Evolutionary conservation across 805 yeast species (phyloP).

Genomic region (Suhomyces canberraensis): DNA sequence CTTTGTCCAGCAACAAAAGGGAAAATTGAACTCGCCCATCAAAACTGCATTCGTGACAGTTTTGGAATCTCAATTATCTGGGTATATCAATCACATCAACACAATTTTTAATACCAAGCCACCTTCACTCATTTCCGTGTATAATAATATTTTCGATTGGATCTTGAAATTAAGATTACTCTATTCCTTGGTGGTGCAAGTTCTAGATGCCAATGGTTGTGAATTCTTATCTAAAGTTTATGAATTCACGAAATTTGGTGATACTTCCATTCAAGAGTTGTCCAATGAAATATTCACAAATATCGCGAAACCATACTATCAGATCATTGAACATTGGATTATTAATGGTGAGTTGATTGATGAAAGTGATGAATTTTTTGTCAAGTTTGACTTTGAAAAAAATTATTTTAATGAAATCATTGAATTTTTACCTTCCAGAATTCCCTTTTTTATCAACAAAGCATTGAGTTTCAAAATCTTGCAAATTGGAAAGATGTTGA

Average conservation of each 20-base stretch:
- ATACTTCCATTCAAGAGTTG: conserved; percentile 43
- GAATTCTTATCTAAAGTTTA: conserved; percentile 54
- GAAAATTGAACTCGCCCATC: conserved; percentile 45
- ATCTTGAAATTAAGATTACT: conserved; percentile 58
- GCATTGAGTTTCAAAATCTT: conserved; percentile 45
- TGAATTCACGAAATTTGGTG: conserved; percentile 60
- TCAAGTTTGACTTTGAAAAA: conserved; percentile 27
- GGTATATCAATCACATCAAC: conserved; percentile 38
- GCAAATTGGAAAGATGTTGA: conserved; percentile 69
- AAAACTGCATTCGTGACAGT: conserved; percentile 59
- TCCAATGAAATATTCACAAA: conserved; percentile 44
- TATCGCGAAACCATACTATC: conserved; percentile 57
- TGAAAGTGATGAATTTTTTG: conserved; percentile 62
- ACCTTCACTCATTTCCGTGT: conserved; percentile 32
- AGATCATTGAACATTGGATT: conserved; percentile 64
- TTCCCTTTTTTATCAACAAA: conserved; percentile 46
- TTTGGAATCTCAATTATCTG: conserved; percentile 36
- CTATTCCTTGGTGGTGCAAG: conserved; percentile 37
- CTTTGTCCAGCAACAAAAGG: conserved; percentile 24
- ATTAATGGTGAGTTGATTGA: conserved; percentile 59
- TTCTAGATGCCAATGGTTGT: conserved; percentile 38
- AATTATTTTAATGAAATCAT: conserved; percentile 35
- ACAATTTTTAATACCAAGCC: conserved; percentile 25
- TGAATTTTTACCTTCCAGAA: conserved; percentile 26
- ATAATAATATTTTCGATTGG: conserved; percentile 46